Evolutionary conservation across 169 alveolate species (phyloP).

Genomic region (Theileria orientalis): DNA sequence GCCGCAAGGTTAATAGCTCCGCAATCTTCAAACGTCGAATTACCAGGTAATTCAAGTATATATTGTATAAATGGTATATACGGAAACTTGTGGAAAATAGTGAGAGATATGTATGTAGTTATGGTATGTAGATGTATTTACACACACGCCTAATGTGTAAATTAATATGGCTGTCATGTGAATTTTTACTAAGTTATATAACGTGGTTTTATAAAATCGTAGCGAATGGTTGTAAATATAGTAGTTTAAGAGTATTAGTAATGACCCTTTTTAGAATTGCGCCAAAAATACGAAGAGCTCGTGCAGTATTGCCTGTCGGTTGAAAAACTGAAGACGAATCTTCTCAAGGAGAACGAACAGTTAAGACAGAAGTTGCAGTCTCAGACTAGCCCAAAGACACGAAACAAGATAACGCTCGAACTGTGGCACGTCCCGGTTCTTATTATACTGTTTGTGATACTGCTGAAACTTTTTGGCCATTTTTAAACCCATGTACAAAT

Average conservation of each 20-base stretch:
- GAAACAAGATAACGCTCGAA: conserved; percentile 50
- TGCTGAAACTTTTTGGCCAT: conserved; percentile 59
- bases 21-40: conserved; percentile 72
- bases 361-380: conserved; percentile 56
- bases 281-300: conserved; percentile 82
- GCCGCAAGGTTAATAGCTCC: conserved; percentile 70
- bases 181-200: conserved; percentile 4
- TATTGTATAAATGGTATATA: conserved; percentile 28
- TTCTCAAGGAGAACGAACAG: conserved; percentile 76
- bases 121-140: not conserved
- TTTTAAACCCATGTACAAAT: conserved; percentile 8
- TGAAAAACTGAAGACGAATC: conserved; percentile 78
- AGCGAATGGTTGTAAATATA: not conserved
- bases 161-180: not conserved
- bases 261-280: conserved; percentile 50
- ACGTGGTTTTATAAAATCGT: not conserved
- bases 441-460: conserved; percentile 41
- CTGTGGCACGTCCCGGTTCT: conserved; percentile 64
- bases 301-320: conserved; percentile 83
- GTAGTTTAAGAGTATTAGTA: not conserved
- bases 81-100: not conserved
- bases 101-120: conserved; percentile 8
- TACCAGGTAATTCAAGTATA: conserved; percentile 50
- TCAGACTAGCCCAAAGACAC: conserved; percentile 21
- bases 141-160: not conserved